Evolutionary conservation across 495 filamentous ascomycete genomes (phyloP), one percentile per base, ranked within the genome.

Genomic region (Darksidea phi): DNA sequence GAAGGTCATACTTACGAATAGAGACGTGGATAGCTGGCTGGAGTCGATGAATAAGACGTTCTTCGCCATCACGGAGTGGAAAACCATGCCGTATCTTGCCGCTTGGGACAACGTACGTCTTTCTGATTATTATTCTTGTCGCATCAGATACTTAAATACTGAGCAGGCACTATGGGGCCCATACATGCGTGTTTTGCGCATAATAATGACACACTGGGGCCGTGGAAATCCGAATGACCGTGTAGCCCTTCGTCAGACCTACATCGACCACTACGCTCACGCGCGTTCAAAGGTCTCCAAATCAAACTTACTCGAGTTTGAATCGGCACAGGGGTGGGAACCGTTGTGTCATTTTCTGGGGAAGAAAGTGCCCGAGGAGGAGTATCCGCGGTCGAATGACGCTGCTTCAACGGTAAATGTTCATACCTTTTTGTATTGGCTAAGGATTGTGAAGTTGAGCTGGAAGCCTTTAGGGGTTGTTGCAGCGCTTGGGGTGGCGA

Each of bases 1-100:
- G 7, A 68, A 66, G 23, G 63, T 68, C 2, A 59, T 68, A 15
- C 63, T 68, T 12, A 66, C 64, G 17, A 61, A 61, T 34, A 36
- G 66, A 2, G 63, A 65, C 12, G 26, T 46, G 1, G 48, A 59
- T 8, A 13, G 12, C n/a, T 61, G 58, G 58, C 24, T 54, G 6
- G 42, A 10, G 23, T 54, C 50, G 12, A 47, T 62, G 37, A 25
- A 48, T 1, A 48, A 46, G 6, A 55, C 51, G 4, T 36, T 62
- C 17, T 51, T 21, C 15, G 17, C n/a, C 10, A 52, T 52, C 17
- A 13, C 25, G 21, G 12, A 13, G n/a, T 60, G 47, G 47, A 49
- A 28, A n/a, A 45, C 47, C 13, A 1, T 52, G 17, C 28, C 32
- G 3, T 20, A 21, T 10, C 10, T 60, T 2, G 25, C 15, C 5